Evolutionary conservation across 768 basidiomycete species (phyloP), one percentile per base, ranked within the genome.

Genomic region (Leccinum subtestaceum): DNA sequence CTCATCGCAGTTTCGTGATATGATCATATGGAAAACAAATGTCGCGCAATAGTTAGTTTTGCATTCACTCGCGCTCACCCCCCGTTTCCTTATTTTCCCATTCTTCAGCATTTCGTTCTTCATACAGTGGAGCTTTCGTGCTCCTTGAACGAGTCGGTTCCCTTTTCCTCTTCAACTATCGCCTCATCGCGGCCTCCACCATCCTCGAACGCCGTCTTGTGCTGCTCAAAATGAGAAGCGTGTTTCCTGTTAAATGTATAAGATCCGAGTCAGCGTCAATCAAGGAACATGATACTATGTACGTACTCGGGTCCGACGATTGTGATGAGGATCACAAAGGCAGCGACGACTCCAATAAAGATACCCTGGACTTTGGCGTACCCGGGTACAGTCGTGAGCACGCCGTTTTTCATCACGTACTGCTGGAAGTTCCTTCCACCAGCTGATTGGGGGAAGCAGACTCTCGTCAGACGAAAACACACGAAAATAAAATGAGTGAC

Each of bases 361-460:
- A 98, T 94, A 43, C 90, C 91, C 76, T 93, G 90, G 5, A 91
- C 90, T 23, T 68, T 85, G 2, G 87, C 88, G 63, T 91, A 91
- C 66, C 91, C 84, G 2, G 86, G 79, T 0, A 86, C 83, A 23
- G 65, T 61, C 3, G 70, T 76, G 0, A 67, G 65, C 5, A 68
- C 64, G 1, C 84, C 85, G 23, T 80, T 61, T 48, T 60, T 23
- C 8, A 76, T 66, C 43, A 86, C 70, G 5, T 78, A 83, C 0
- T 81, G 85, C 57, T 74, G 70, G 29, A 88, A 73, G 57, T 86
- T 74, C 29, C 80, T 78, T 19, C 83, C 87, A 34, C 89, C 92
- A 31, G 84, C 89, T 80, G 52, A 6, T 45, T 12, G 43, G n/a
- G n/a, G 40, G 9, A 32, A 32, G 19, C n/a, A 48, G 27, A 32